Evolutionary conservation across 2,329 filamentous ascomycete species (phyloP).

Genomic region (Penicillium fuscoglaucum): DNA sequence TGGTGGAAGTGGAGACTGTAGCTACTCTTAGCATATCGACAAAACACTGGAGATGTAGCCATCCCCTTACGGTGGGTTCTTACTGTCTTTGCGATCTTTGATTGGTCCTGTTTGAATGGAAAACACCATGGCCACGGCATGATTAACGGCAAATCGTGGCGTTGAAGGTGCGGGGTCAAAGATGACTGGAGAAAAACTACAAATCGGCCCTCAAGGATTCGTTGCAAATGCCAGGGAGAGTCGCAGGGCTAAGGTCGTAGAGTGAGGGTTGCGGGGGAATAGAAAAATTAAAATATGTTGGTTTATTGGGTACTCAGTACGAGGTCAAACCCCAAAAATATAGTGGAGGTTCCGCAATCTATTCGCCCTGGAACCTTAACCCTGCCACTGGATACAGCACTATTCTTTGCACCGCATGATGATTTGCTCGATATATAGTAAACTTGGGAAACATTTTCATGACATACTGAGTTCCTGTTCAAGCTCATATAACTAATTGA

Average conservation of each 20-base stretch:
- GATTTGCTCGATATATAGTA: background rate
- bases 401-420: background rate
- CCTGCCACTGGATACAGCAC: background rate
- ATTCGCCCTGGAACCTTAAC: background rate
- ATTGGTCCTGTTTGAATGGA: background rate
- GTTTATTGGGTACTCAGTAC: background rate
- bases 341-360: background rate
- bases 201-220: background rate
- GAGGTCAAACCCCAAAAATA: background rate
- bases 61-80: background rate
- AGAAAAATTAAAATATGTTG: background rate
- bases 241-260: too few relatives aligned
- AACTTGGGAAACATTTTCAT: background rate
- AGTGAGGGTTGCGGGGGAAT: background rate
- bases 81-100: background rate
- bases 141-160: background rate
- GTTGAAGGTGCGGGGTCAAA: background rate
- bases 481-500: background rate
- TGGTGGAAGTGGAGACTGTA: background rate
- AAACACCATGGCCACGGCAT: slow-evolving; percentile 4
- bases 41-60: background rate
- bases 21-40: background rate
- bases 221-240: background rate
- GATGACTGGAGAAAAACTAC: background rate
- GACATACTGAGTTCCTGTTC: background rate